Evolutionary conservation across 306 rosid genomes (phyloP).

Genomic region (Gleditsia sinensis): DNA sequence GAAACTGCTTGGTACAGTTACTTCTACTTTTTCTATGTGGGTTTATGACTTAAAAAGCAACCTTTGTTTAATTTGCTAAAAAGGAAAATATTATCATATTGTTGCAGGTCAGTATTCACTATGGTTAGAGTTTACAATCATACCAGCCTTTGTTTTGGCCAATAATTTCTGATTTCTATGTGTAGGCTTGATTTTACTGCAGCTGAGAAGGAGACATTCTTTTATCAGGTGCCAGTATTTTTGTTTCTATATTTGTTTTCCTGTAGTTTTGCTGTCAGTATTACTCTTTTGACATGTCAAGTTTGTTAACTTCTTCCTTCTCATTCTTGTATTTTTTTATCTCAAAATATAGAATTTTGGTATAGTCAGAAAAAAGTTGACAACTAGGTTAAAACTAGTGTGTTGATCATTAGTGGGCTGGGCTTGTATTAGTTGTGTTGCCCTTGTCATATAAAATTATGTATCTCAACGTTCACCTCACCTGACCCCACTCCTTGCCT

Average conservation of each 20-base stretch:
- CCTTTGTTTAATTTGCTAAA: constrained; percentile 3
- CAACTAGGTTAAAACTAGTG: too few species aligned
- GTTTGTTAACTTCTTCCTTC: constrained; percentile 13
- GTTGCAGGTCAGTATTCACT: constrained; percentile 13
- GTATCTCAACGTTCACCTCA: constrained; percentile 6
- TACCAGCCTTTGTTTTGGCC: constrained; percentile 30
- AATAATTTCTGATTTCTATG: constrained; percentile 29
- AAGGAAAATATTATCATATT: constrained; percentile 4
- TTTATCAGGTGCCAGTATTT: constrained; percentile 66
- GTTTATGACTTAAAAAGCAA: constrained; percentile 3
- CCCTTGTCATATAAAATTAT: not conserved
- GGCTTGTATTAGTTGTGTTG: too few species aligned
- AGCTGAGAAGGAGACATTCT: constrained; percentile 76
- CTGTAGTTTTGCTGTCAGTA: constrained; percentile 27
- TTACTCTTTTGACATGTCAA: constrained; percentile 18
- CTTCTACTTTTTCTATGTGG: not conserved
- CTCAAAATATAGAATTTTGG: constrained; percentile 18
- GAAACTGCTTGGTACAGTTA: constrained; percentile 9
- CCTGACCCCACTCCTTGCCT: not conserved
- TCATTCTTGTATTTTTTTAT: constrained; percentile 23
- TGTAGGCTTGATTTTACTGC: constrained; percentile 80
- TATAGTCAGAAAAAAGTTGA: too few species aligned
- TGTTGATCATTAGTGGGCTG: too few species aligned
- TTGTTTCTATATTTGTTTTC: constrained; percentile 27
- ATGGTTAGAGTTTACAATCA: constrained; percentile 20